Conservation (phyloP, 1,284 basidiomycete genomes). For the Leccinum pachyderme region DNA sequence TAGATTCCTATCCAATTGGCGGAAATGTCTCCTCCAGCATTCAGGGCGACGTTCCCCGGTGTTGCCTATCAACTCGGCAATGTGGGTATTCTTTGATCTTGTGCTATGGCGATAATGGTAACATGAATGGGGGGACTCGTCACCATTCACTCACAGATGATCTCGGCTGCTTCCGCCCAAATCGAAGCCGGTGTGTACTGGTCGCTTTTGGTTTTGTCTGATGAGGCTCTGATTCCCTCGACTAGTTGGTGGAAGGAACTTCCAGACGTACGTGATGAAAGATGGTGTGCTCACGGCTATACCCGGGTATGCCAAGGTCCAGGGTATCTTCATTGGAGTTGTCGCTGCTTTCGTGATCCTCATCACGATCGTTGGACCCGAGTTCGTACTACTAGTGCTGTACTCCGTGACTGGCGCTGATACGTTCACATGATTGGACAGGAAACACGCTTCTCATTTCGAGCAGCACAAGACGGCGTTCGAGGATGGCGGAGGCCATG, state of each 20-base stretch:
- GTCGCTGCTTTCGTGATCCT: conserved; percentile 67
- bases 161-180: conserved; percentile 84
- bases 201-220: conserved; percentile 62
- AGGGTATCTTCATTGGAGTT: conserved; percentile 85
- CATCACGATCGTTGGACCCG: conserved; percentile 69
- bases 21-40: conserved; percentile 90
- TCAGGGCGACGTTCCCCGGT: conserved; percentile 91
- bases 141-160: conserved; percentile 53
- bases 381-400: conserved; percentile 43
- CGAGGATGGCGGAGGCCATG: conserved; percentile 65
- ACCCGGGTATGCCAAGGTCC: conserved; percentile 82
- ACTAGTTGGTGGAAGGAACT: conserved; percentile 59
- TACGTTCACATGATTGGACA: conserved; percentile 21
- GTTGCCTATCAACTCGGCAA: conserved; percentile 88
- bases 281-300: conserved; percentile 47
- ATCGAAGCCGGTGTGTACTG: conserved; percentile 91
- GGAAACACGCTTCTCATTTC: conserved; percentile 80
- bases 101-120: neutral
- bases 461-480: conserved; percentile 80
- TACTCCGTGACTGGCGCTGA: neutral
- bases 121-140: neutral
- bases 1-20: conserved; percentile 84
- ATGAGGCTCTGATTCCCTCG: neutral
- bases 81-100: conserved; percentile 30
- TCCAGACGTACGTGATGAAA: conserved; percentile 50